Conservation (phyloP, 169 alveolate species). For the Theileria equi region DNA sequence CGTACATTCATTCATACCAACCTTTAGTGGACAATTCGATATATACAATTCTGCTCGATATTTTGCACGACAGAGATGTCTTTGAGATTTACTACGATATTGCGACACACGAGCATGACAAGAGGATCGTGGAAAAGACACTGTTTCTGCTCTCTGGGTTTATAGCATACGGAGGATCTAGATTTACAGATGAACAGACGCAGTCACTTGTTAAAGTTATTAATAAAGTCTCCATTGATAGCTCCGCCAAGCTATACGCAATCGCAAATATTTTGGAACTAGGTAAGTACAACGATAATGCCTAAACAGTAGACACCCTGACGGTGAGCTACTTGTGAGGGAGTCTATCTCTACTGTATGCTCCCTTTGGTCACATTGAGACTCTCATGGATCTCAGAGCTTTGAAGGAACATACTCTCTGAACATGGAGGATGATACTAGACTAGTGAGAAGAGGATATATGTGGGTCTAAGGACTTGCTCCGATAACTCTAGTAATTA, state of each 20-base stretch:
- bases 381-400: no score
- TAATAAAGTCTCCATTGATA: slow-evolving; percentile 5
- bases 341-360: no score
- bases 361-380: no score
- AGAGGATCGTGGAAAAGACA: slow-evolving; percentile 38
- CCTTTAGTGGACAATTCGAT: slow-evolving; percentile 23
- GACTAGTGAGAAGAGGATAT: no score
- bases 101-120: slow-evolving; percentile 40
- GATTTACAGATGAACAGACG: slow-evolving; percentile 31
- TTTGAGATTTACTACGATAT: slow-evolving; percentile 52
- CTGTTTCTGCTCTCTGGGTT: slow-evolving; percentile 41
- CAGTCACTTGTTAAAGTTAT: slow-evolving; percentile 12
- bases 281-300: slow-evolving; percentile 1
- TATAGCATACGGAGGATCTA: slow-evolving; percentile 19
- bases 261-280: slow-evolving; percentile 47
- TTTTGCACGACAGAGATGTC: slow-evolving; percentile 35
- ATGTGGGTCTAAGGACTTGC: no score
- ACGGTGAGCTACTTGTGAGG: no score
- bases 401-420: no score
- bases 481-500: no score
- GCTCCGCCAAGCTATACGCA: slow-evolving; percentile 45
- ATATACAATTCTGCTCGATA: slow-evolving; percentile 28
- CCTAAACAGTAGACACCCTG: not conserved
- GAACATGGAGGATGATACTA: no score
- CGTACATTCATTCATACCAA: not conserved